Base-by-base conservation (phyloP, 2,329 filamentous ascomycete genomes). In the Aspergillus tamarii region DNA sequence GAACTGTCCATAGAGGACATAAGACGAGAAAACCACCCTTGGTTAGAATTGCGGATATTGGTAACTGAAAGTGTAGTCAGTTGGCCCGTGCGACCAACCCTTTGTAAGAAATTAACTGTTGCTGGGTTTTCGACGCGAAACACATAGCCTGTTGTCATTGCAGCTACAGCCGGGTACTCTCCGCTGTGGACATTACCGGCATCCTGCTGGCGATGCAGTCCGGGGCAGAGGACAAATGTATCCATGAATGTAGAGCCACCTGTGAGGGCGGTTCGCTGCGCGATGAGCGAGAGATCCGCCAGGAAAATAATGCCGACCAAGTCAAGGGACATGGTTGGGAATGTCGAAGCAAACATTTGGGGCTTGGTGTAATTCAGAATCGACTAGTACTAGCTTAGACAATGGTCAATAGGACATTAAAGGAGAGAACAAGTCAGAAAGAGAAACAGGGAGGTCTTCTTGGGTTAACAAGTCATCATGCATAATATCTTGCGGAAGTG, bases 181-280 rank as follows among this genome's bases (percentile, higher is more conserved):
- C 43, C 43, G 21, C n/a, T 0, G 0, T 46, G 9, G 0, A 46
- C 11, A 46, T 46, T 19, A 11, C 2, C n/a, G 0, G 11, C 21
- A 21, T 7, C 12, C 21, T 46, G 43, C 43, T 46, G 43, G n/a
- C 10, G 21, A 46, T 46, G 43, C n/a, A 46, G n/a, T 14, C n/a
- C 43, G 21, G 43, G 9, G 10, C n/a, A 11, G 10, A 46, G 14
- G 43, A 23, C 10, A 21, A 46, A 23, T 11, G 21, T 46, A 46
- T 46, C 43, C 43, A 46, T 11, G 43, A 23, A 23, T 23, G 21
- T 16, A 7, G 12, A 11, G n/a, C n/a, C 21, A 0, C 43, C 43
- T 46, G 21, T 23, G n/a, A 23, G 43, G n/a, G 43, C 43, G 12
- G 43, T 23, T 6, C 43, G 21, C 12, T 46, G n/a, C 7, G 9